Evolutionary conservation across 495 filamentous ascomycete genomes (phyloP).

Genomic region (Trichoderma parareesei): DNA sequence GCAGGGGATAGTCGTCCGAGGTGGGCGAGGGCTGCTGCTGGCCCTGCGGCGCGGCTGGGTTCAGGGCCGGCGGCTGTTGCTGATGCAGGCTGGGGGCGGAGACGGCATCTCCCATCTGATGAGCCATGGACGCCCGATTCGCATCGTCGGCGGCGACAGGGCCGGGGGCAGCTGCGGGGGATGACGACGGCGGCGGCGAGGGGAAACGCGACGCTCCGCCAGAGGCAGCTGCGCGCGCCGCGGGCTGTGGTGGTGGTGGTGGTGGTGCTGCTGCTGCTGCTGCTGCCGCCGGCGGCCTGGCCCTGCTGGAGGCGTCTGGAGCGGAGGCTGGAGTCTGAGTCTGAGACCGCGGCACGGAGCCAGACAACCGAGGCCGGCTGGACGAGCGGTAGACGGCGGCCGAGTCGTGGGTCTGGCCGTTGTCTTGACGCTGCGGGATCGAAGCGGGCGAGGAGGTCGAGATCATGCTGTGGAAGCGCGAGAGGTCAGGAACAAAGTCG

Average conservation of each 20-base stretch:
- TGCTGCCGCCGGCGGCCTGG: constrained; percentile 11
- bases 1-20: constrained; percentile 13
- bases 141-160: constrained; percentile 28
- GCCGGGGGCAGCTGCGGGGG: constrained; percentile 32
- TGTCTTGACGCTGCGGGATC: constrained; percentile 17
- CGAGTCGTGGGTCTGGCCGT: constrained; percentile 31
- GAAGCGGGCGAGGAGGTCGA: constrained; percentile 20
- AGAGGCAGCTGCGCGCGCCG: constrained; percentile 19
- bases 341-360: constrained; percentile 10
- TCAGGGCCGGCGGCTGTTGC: constrained; percentile 15
- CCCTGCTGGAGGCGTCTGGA: constrained; percentile 8
- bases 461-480: constrained; percentile 41
- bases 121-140: constrained; percentile 27
- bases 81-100: constrained; percentile 11
- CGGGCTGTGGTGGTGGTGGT: constrained; percentile 11
- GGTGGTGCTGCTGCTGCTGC: not conserved
- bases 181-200: constrained; percentile 41
- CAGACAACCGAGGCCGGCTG: constrained; percentile 26
- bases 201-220: constrained; percentile 36
- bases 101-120: constrained; percentile 20
- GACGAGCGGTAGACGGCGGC: constrained; percentile 28
- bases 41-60: constrained; percentile 31
- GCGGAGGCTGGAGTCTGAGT: constrained; percentile 10
- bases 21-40: constrained; percentile 25
- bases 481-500: constrained; percentile 37